These are phyloP conservation scores for Moesziomyces antarcticus DNA, from an alignment of 1,284 basidiomycete genomes.

Conservation along the genomic window DNA sequence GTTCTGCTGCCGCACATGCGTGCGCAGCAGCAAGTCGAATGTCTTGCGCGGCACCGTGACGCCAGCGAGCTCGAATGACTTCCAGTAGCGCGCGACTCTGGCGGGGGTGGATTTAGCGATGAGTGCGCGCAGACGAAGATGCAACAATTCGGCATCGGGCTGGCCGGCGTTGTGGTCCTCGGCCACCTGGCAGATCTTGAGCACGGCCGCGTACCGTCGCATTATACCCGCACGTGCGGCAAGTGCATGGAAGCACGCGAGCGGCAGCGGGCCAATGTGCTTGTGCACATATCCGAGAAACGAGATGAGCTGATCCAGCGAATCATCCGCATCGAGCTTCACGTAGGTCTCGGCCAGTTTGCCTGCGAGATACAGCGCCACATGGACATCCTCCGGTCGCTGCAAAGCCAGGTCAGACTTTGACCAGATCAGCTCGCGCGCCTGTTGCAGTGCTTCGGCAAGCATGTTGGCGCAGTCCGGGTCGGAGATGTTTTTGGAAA, in stretches of 20 bases:
- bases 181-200: slow-evolving; percentile 25
- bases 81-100: slow-evolving; percentile 20
- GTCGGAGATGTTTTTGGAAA: slow-evolving; percentile 16
- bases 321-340: slow-evolving; percentile 28
- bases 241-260: slow-evolving; percentile 30
- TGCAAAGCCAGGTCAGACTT: slow-evolving; percentile 6
- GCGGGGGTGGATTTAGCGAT: slow-evolving; percentile 16
- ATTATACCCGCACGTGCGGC: slow-evolving; percentile 20
- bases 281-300: slow-evolving; percentile 23
- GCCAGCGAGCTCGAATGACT: slow-evolving; percentile 5
- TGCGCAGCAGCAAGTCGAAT: slow-evolving; percentile 39
- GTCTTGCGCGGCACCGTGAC: slow-evolving; percentile 34
- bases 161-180: slow-evolving; percentile 19
- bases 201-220: slow-evolving; percentile 26
- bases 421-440: slow-evolving; percentile 24
- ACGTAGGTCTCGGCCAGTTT: slow-evolving; percentile 36
- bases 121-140: slow-evolving; percentile 31
- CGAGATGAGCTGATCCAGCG: slow-evolving; percentile 27
- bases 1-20: slow-evolving; percentile 31
- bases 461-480: slow-evolving; percentile 14
- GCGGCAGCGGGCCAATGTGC: slow-evolving; percentile 23
- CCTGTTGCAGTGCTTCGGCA: slow-evolving; percentile 24
- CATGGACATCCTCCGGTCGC: slow-evolving; percentile 6
- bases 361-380: slow-evolving; percentile 27
- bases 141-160: slow-evolving; percentile 38